phyloP scores from a whole-genome alignment of 1,139 yeast genomes.

The Blastobotrys capitulatus region DNA sequence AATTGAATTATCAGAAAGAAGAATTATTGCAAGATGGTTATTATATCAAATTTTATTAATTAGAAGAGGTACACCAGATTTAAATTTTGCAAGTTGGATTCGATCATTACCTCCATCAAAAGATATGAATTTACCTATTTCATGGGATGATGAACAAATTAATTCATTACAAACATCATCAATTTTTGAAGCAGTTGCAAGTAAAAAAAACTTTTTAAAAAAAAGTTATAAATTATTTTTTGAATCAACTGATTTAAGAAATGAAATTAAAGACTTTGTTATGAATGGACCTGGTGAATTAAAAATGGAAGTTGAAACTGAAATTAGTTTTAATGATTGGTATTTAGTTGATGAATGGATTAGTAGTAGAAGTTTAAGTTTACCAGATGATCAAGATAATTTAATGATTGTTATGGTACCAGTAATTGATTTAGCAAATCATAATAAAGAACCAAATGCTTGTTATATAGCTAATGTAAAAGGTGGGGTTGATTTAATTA shows the following conservation, averaged over 20 bases:
- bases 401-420: conserved; percentile 32
- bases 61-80: conserved; percentile 22
- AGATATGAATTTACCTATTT: conserved; percentile 30
- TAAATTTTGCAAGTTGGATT: conserved; percentile 21
- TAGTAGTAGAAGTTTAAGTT: conserved; percentile 27
- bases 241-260: conserved; percentile 16
- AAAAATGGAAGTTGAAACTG: conserved; percentile 13
- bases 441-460: conserved; percentile 23
- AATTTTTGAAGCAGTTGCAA: conserved; percentile 28
- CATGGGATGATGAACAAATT: conserved; percentile 28
- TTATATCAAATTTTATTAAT: conserved; percentile 20
- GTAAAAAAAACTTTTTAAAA: conserved; percentile 26
- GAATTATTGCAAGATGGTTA: conserved; percentile 22
- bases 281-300: conserved; percentile 14
- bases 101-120: conserved; percentile 25
- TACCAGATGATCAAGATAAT: conserved; percentile 19
- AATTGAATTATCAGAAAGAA: conserved; percentile 19
- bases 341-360: conserved; percentile 32
- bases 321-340: conserved; percentile 25
- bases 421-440: conserved; percentile 36
- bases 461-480: conserved; percentile 25
- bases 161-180: conserved; percentile 26
- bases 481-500: conserved; percentile 25
- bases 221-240: conserved; percentile 23
- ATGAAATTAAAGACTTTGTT: conserved; percentile 19